phyloP scores from a whole-genome alignment of 768 basidiomycete species.

The Leccinum longicurvipes region DNA sequence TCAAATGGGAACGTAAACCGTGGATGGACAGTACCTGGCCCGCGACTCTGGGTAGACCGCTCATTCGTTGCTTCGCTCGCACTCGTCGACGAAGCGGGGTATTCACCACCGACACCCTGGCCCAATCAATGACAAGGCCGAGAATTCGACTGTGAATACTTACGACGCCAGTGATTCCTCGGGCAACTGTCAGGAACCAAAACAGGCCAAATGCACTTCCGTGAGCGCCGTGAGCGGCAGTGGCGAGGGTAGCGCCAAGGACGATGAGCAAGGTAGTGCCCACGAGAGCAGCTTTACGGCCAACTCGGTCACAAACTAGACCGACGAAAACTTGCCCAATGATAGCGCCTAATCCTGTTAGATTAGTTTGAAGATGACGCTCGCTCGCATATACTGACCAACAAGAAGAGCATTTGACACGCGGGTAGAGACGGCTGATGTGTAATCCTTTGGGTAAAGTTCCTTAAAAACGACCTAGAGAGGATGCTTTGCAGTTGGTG shows the following conservation, averaged over 20 bases:
- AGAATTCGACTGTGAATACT: conserved; percentile 12
- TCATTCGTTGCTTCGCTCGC: conserved; percentile 76
- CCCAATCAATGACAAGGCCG: conserved; percentile 2
- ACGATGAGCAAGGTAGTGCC: conserved; percentile 67
- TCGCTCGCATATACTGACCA: conserved; percentile 38
- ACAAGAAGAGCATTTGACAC: conserved; percentile 71
- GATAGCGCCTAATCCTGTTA: conserved; percentile 46
- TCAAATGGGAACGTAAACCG: not conserved
- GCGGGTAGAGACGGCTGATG: conserved; percentile 56
- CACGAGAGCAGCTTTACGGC: conserved; percentile 74
- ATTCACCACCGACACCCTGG: conserved; percentile 74
- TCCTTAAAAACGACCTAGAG: conserved; percentile 59
- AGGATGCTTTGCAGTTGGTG: conserved; percentile 8
- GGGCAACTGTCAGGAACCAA: conserved; percentile 71
- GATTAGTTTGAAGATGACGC: not conserved
- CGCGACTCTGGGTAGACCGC: conserved; percentile 54
- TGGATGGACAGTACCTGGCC: conserved; percentile 44
- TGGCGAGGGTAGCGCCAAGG: conserved; percentile 62
- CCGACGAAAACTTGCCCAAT: conserved; percentile 63
- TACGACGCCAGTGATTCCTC: conserved; percentile 68
- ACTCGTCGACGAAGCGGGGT: conserved; percentile 67
- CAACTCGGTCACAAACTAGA: conserved; percentile 66
- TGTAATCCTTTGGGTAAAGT: conserved; percentile 63
- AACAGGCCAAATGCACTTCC: conserved; percentile 58
- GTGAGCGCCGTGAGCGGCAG: conserved; percentile 61